Evolutionary conservation across 2,329 filamentous ascomycete genomes (phyloP).

Genomic region (Pseudovirgaria hyperparasitica): DNA sequence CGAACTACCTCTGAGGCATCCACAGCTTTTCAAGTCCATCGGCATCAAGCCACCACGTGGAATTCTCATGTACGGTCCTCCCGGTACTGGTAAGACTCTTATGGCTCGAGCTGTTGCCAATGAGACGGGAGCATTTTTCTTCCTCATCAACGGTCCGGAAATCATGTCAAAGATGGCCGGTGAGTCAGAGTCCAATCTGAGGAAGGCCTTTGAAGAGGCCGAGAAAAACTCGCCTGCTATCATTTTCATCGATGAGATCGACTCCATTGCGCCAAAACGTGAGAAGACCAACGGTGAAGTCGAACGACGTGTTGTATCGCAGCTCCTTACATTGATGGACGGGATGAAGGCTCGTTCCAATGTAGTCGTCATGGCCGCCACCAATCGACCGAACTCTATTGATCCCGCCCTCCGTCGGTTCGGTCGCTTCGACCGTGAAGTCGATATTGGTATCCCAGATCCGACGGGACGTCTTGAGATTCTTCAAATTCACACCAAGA

Average conservation of each 20-base stretch:
- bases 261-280: constrained; percentile 98
- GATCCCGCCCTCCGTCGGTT: constrained; percentile 95
- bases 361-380: constrained; percentile 97
- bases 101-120: constrained; percentile 99
- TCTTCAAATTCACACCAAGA: constrained; percentile 99
- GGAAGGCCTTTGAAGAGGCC: constrained; percentile 98
- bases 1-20: constrained; percentile 89
- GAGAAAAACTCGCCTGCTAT: constrained; percentile 99
- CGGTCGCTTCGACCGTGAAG: constrained; percentile 96
- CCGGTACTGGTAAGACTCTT: constrained; percentile 97
- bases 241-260: constrained; percentile 99
- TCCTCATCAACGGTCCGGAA: constrained; percentile 97
- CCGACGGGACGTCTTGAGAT: constrained; percentile 98
- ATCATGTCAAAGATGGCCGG: constrained; percentile 99
- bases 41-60: constrained; percentile 98
- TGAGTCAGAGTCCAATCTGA: constrained; percentile 95
- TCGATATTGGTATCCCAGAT: constrained; percentile 96
- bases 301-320: constrained; percentile 94
- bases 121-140: constrained; percentile 98
- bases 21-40: constrained; percentile 99
- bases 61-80: constrained; percentile 87
- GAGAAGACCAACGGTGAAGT: constrained; percentile 99
- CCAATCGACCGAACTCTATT: constrained; percentile 97
- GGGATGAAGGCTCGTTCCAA: constrained; percentile 99
- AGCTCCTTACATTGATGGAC: constrained; percentile 95